phyloP scores from a whole-genome alignment of 1,284 basidiomycete genomes.

The Ceratobasidium sp. region DNA sequence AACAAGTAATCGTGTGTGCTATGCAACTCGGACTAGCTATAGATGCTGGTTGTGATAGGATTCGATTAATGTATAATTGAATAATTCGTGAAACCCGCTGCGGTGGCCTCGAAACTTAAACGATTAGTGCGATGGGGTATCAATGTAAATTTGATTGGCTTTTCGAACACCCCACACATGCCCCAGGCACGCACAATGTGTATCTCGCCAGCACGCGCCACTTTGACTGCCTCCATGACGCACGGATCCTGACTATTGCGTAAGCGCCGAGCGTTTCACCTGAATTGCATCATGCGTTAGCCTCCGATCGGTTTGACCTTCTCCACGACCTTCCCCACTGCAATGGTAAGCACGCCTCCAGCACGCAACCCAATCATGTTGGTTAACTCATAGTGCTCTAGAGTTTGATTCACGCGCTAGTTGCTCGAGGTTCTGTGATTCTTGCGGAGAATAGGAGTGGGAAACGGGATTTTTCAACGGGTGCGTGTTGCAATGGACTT shows the following conservation, averaged over 20 bases:
- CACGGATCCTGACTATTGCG: background rate
- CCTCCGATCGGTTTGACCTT: background rate
- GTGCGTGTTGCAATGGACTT: slow-evolving; percentile 49
- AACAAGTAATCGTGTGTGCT: slow-evolving; percentile 3
- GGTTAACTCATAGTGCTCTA: background rate
- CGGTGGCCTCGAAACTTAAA: no score
- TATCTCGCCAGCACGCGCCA: no score
- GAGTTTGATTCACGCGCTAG: slow-evolving; percentile 78
- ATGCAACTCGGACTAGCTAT: no score
- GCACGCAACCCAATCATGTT: background rate
- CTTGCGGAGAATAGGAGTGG: slow-evolving; percentile 84
- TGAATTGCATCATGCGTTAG: background rate
- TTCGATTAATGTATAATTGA: background rate
- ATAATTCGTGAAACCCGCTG: no score
- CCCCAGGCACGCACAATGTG: no score
- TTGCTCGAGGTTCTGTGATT: slow-evolving; percentile 79
- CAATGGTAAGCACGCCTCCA: background rate
- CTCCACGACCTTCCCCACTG: background rate
- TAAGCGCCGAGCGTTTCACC: background rate
- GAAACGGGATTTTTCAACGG: slow-evolving; percentile 84
- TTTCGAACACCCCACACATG: no score
- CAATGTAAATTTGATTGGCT: no score
- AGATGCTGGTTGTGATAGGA: no score
- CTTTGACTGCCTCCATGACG: background rate
- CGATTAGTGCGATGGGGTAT: no score